Evolutionary conservation across 176 grass and related monocot species (phyloP).

Genomic region (Triticum dicoccoides): DNA sequence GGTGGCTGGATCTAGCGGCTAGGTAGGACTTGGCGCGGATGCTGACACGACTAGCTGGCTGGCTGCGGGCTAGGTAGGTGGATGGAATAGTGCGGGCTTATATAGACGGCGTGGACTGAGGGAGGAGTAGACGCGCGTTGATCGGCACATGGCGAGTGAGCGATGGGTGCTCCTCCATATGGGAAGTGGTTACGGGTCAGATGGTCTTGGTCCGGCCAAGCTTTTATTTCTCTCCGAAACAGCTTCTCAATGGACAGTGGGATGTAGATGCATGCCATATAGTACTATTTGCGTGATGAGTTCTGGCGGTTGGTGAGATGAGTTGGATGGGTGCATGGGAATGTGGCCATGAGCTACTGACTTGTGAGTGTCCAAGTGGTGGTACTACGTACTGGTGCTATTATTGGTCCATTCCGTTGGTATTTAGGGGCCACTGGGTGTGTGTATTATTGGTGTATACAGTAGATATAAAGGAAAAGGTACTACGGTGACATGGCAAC

Average conservation of each 20-base stretch:
- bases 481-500: constrained; percentile 22
- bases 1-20: neutral
- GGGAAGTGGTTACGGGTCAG: neutral
- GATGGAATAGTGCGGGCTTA: neutral
- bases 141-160: neutral
- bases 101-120: neutral
- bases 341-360: neutral
- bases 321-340: neutral
- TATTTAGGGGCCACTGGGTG: neutral
- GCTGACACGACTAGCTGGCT: constrained; percentile 1
- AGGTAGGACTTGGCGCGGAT: neutral
- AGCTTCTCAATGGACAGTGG: neutral
- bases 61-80: neutral
- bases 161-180: neutral
- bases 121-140: no score
- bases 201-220: neutral
- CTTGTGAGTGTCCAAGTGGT: no score
- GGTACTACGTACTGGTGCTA: neutral
- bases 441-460: neutral
- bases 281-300: neutral
- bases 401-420: no score
- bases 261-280: neutral
- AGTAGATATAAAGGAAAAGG: neutral
- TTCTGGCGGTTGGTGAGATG: neutral
- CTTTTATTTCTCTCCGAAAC: neutral